Conservation (phyloP, 331 rosid genomes). For the Pyrus hybrid region DNA sequence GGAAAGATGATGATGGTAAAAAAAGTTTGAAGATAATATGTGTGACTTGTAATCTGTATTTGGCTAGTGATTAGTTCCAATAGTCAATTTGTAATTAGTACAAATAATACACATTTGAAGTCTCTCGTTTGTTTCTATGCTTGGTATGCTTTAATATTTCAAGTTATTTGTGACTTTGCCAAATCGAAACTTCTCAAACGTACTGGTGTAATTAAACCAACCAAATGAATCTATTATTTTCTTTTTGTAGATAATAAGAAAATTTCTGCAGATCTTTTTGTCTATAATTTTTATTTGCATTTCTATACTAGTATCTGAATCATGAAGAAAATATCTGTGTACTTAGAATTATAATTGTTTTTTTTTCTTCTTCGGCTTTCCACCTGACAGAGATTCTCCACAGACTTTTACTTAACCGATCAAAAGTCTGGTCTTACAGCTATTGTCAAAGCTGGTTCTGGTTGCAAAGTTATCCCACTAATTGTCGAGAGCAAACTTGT, state of each 20-base stretch:
- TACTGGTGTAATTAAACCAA: neutral
- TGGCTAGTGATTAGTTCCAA: neutral
- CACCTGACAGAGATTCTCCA: conserved; percentile 47
- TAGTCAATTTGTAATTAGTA: neutral
- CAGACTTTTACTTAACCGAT: conserved; percentile 56
- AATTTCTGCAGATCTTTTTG: neutral
- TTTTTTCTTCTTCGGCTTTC: conserved; percentile 16
- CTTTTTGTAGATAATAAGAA: neutral
- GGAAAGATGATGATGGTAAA: neutral
- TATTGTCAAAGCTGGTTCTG: conserved; percentile 49
- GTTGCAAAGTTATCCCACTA: conserved; percentile 45
- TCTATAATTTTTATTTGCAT: neutral
- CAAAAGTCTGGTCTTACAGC: conserved; percentile 44
- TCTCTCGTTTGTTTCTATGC: neutral
- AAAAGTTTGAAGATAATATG: neutral
- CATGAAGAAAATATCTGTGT: neutral
- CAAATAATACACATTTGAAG: neutral
- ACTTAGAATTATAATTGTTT: conserved; percentile 2
- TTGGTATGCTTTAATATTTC: neutral
- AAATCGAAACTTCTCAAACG: neutral
- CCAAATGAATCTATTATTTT: neutral
- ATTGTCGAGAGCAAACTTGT: conserved; percentile 40
- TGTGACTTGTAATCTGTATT: neutral
- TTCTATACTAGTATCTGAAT: neutral
- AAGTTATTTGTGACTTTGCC: neutral